Conservation (phyloP, 495 filamentous ascomycete genomes). For the Penicillium arizonense region DNA sequence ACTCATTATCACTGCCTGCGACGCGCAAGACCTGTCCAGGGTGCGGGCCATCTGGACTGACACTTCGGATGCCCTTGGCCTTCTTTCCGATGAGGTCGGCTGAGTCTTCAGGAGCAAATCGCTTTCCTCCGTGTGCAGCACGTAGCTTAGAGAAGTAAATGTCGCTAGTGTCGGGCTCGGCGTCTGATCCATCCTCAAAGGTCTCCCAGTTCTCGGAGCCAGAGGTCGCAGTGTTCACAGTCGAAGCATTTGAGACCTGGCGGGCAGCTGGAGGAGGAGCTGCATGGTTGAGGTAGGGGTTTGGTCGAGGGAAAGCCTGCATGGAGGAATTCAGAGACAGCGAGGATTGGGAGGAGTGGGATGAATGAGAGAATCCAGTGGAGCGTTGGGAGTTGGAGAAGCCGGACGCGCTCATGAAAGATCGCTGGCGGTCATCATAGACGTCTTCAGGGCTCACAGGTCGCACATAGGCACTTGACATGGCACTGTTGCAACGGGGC, state of each 20-base stretch:
- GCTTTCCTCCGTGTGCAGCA: conserved; percentile 58
- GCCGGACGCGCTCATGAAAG: conserved; percentile 48
- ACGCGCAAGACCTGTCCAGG: conserved; percentile 39
- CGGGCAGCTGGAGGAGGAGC: conserved; percentile 53
- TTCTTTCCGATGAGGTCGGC: conserved; percentile 53
- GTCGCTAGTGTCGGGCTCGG: conserved; percentile 70
- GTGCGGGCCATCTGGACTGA: conserved; percentile 41
- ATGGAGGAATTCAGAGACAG: conserved; percentile 38
- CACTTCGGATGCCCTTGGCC: conserved; percentile 51
- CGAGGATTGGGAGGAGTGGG: conserved; percentile 38
- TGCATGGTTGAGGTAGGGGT: conserved; percentile 43
- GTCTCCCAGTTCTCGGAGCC: conserved; percentile 97
- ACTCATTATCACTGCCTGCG: conserved; percentile 48
- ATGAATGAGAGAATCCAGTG: conserved; percentile 39
- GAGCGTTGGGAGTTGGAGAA: conserved; percentile 41
- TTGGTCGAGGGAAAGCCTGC: conserved; percentile 36
- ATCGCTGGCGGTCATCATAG: conserved; percentile 68
- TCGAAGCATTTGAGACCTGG: conserved; percentile 71
- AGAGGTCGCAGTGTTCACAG: conserved; percentile 60
- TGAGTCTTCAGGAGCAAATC: conserved; percentile 58
- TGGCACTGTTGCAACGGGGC: conserved; percentile 63
- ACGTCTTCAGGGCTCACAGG: conserved; percentile 81
- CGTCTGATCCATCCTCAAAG: conserved; percentile 75
- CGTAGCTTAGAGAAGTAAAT: conserved; percentile 75
- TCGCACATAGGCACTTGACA: conserved; percentile 66